Base-by-base conservation (phyloP, 345 rosid species). In the Gossypium ekmanianum region DNA sequence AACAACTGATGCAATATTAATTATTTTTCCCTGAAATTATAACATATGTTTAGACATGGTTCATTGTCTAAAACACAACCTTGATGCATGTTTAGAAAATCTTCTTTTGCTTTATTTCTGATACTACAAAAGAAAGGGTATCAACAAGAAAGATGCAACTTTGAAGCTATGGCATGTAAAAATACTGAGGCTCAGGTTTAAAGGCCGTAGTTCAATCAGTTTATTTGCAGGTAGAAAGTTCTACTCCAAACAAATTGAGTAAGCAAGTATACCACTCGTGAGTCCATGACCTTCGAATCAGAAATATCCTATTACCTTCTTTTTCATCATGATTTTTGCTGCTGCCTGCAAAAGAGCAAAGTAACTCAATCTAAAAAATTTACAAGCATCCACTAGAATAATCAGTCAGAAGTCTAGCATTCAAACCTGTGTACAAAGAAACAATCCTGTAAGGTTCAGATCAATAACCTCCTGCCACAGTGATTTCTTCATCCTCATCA, bases 391-490 rank as follows among this genome's bases (percentile, higher is more conserved):
- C 45, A 65, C 11, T 51, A 61, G 22, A 68, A 74, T 65, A 75
- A 58, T 29, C 52, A 73, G 22, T 75, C 47, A 34, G 62, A 68
- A 68, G 27, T 65, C 26, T n/a, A 68, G 67, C 45, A 72, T 63
- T 76, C 76, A 75, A 44, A 96, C 99, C 99, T 92, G 98, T 45
- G 96, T 92, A 76, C 98, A 95, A 56, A 95, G 92, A 83, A 90
- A 95, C 59, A 95, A 97, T 54, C 97, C 97, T 1, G 98, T 93
- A 76, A 95, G 98, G 83, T 93, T 96, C 76, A 93, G 87, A 85
- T 87, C 92, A 79, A 96, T 89, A 79, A 96, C 98, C 39, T 92
- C 97, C 83, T 96, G 92, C 99, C 98, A 93, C 68, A 92, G 97
- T 34, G 91, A 77, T 81, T 83, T 86, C 89, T 90, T 91, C 99